Percentiles rank a stretch among this genome's conserved stretches.
phyloP scores from a whole-genome alignment of 345 rosid genomes.

The Gossypium turneri region DNA sequence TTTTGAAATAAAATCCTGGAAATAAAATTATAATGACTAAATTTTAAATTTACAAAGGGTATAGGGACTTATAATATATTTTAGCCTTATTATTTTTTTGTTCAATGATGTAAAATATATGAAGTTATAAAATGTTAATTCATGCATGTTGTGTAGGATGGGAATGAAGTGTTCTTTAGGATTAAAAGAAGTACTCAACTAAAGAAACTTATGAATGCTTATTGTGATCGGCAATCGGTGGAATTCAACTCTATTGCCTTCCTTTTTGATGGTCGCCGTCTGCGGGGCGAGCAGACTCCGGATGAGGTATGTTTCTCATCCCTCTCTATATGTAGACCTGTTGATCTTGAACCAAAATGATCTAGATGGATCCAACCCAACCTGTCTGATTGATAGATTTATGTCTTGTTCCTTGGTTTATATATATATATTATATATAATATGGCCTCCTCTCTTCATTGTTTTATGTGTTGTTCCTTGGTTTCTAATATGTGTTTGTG shows the following conservation, averaged over 20 bases:
- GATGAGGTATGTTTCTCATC: conserved; percentile 50
- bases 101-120: background rate
- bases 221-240: conserved; percentile 79
- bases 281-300: conserved; percentile 78
- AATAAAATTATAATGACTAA: no score
- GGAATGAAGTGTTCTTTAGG: conserved; percentile 80
- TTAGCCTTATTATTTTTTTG: background rate
- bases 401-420: no score
- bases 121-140: background rate
- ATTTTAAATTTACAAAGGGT: no score
- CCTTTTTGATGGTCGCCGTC: conserved; percentile 86
- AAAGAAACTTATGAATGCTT: conserved; percentile 87
- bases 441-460: no score
- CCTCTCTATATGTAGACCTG: background rate
- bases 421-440: no score
- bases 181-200: conserved; percentile 83
- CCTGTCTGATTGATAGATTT: no score
- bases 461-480: background rate
- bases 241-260: conserved; percentile 74
- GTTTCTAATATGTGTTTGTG: background rate
- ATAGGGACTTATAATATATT: background rate
- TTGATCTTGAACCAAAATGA: background rate
- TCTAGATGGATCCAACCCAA: background rate
- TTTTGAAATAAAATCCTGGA: no score
- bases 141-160: conserved; percentile 49